Evolutionary conservation across 495 filamentous ascomycete species (phyloP).

Genomic region (Talaromyces stipitatus): DNA sequence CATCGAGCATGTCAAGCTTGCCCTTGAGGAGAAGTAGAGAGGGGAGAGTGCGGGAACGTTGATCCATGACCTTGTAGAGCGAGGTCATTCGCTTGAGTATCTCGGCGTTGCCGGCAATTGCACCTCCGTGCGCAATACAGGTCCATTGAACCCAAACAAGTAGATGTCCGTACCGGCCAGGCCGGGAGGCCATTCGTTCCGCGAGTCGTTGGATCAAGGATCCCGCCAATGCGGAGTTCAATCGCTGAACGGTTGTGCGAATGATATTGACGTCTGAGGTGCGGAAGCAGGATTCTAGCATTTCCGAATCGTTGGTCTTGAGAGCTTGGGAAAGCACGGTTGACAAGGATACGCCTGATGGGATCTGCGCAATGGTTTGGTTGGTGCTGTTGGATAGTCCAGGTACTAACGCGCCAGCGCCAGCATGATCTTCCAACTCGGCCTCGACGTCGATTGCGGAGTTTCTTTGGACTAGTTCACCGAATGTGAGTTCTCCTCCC

Average conservation of each 20-base stretch:
- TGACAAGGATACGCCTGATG: conserved; percentile 72
- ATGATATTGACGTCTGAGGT: conserved; percentile 66
- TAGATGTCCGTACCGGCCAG: conserved; percentile 82
- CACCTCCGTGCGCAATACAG: conserved; percentile 88
- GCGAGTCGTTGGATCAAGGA: conserved; percentile 75
- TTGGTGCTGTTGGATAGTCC: conserved; percentile 27
- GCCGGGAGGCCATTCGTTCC: conserved; percentile 76
- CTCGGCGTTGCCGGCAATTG: conserved; percentile 73
- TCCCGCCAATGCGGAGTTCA: conserved; percentile 75
- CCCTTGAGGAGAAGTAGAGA: conserved; percentile 83
- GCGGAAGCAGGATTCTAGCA: conserved; percentile 88
- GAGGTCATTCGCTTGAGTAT: conserved; percentile 67
- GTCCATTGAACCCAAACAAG: conserved; percentile 97
- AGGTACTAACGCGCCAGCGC: conserved; percentile 29
- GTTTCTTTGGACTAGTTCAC: conserved; percentile 72
- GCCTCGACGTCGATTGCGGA: conserved; percentile 69
- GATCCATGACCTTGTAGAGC: conserved; percentile 75
- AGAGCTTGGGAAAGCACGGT: conserved; percentile 90
- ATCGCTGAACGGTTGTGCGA: conserved; percentile 77
- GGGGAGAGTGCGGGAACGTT: conserved; percentile 74
- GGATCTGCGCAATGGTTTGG: conserved; percentile 39
- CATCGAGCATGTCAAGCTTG: conserved; percentile 82
- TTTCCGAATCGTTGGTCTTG: conserved; percentile 75
- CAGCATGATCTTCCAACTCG: conserved; percentile 34
- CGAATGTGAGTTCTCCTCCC: conserved; percentile 69